Base-by-base conservation (phyloP, 106 monocot species). In the Dioscorea dumetorum region DNA sequence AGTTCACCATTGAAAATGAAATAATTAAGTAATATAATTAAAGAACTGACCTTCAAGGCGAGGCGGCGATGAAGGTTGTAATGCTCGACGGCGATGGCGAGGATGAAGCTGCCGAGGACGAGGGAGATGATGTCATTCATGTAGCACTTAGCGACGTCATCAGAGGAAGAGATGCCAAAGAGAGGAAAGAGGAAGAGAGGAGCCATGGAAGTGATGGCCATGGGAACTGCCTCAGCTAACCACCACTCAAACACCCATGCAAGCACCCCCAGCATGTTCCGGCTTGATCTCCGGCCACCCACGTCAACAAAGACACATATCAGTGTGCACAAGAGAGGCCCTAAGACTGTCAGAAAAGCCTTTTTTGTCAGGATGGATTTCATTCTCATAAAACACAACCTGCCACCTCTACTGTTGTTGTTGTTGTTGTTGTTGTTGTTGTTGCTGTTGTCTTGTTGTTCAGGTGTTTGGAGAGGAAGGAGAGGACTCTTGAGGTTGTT, bases 101-200 rank as follows among this genome's bases (percentile, higher is more conserved):
- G 82, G 13, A 99, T 93, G 83, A 99, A 99, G 78, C 89, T 99
- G 6, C 97, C 92, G 5, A 99, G 97, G 33, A 99, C 92, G 7
- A 99, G 84, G n/a, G 87, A 32, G 53, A 99, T 90, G 53, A 99
- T 67, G 49, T 99, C 97, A 50, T 99, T 84, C 97, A 99, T 99
- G 82, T 99, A 99, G 17, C 82, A 78, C 73, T 87, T 89, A 14
- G 89, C 89, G 35, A 99, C 92, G 8, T 52, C 73, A 31, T 85
- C 78, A 50, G 92, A 74, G 3, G 74, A 48, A 14, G 81, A 49
- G 35, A 99, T 72, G 12, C 97, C 97, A 58, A 93, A 84, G 31
- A 85, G 19, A 4, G 92, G 97, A 72, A 90, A 90, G 72, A 99
- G 90, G 74, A 90, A 99, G 74, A 99, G 83, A 20, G 93, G 99